A percentile compares a stretch with the other conserved stretches of the same genome.
These are phyloP conservation scores for Heliosperma pusillum DNA, from an alignment of 148 eudicot species.

Conservation along the genomic window DNA sequence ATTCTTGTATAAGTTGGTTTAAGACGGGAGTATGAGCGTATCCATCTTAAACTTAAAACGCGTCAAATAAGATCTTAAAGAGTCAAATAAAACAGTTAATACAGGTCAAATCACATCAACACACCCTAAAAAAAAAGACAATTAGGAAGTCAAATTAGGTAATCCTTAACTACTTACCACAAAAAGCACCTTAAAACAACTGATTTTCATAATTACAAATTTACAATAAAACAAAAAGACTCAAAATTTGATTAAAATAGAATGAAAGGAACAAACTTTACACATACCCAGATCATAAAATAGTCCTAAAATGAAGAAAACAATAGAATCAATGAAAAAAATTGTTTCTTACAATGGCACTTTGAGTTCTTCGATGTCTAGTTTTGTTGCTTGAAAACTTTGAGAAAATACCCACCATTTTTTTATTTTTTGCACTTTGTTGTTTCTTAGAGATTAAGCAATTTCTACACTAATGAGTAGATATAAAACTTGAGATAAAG, in stretches of 20 bases:
- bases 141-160: conserved; percentile 19
- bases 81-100: conserved; percentile 23
- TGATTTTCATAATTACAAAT: conserved; percentile 3
- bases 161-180: conserved; percentile 14
- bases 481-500: neutral
- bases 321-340: neutral
- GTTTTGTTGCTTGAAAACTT: conserved; percentile 33
- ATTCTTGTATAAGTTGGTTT: too few relatives aligned
- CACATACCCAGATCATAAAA: conserved; percentile 21
- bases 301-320: neutral
- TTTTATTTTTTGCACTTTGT: neutral
- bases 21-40: too few relatives aligned
- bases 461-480: conserved; percentile 6
- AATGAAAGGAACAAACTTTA: conserved; percentile 10
- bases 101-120: conserved; percentile 14
- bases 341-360: conserved; percentile 36
- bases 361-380: conserved; percentile 39
- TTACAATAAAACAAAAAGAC: neutral
- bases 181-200: conserved; percentile 5
- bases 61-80: neutral
- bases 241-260: neutral
- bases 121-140: neutral
- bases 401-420: conserved; percentile 54
- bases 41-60: neutral
- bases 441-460: conserved; percentile 17